phyloP scores from a whole-genome alignment of 2,329 filamentous ascomycete species.

The Aurifilum marmelostoma region DNA sequence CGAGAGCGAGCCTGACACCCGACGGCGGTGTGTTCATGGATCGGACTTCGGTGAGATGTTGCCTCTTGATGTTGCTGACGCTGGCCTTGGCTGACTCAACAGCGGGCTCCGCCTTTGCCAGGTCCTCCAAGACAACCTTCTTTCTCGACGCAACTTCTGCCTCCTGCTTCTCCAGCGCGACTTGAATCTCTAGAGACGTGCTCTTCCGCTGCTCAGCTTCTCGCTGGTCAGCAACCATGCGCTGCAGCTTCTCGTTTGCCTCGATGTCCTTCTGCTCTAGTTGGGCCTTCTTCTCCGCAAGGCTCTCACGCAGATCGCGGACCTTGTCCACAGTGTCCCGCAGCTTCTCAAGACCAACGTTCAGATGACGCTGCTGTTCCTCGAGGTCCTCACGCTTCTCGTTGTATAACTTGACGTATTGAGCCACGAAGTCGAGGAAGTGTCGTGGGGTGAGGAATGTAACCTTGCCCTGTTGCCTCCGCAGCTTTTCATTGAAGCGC shows the following conservation, averaged over 20 bases:
- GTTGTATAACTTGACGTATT: slow-evolving; percentile 96
- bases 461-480: slow-evolving; percentile 88
- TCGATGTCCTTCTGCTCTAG: slow-evolving; percentile 92
- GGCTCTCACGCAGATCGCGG: slow-evolving; percentile 82
- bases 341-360: slow-evolving; percentile 96
- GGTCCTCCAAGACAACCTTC: slow-evolving; percentile 82
- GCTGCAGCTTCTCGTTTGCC: slow-evolving; percentile 95
- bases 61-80: slow-evolving; percentile 97
- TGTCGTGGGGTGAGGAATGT: slow-evolving; percentile 96
- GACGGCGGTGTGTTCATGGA: slow-evolving; percentile 93
- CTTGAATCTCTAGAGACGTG: slow-evolving; percentile 86
- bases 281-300: slow-evolving; percentile 93
- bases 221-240: slow-evolving; percentile 94
- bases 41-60: slow-evolving; percentile 95
- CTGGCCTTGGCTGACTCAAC: slow-evolving; percentile 92
- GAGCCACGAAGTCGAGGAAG: slow-evolving; percentile 96
- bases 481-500: slow-evolving; percentile 82
- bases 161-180: slow-evolving; percentile 85
- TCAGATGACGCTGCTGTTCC: slow-evolving; percentile 97
- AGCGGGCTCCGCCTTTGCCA: slow-evolving; percentile 90
- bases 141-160: slow-evolving; percentile 80
- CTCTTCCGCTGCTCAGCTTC: slow-evolving; percentile 92
- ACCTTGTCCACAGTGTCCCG: slow-evolving; percentile 98
- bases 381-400: slow-evolving; percentile 98
- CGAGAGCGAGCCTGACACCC: slow-evolving; percentile 88